Conservation (phyloP, 2,329 filamentous ascomycete genomes). For the Seiridium cupressi region DNA sequence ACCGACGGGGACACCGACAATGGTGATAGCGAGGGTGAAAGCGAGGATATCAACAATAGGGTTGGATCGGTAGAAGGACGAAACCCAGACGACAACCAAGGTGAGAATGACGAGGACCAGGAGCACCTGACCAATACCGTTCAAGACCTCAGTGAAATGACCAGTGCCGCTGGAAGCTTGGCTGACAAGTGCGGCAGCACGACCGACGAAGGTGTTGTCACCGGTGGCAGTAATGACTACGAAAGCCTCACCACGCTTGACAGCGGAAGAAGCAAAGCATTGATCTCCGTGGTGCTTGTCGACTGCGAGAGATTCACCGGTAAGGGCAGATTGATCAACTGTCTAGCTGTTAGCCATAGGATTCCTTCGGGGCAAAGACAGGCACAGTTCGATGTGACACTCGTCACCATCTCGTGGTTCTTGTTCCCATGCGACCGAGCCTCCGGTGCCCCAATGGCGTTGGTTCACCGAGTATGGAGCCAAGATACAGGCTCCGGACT, state of each 20-base stretch:
- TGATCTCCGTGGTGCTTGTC: constrained; percentile 82
- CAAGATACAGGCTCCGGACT: too few species aligned
- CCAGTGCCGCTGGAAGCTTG: constrained; percentile 71
- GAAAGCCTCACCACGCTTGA: constrained; percentile 88
- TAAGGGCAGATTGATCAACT: constrained; percentile 89
- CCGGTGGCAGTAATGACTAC: constrained; percentile 80
- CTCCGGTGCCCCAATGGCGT: too few species aligned
- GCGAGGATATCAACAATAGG: constrained; percentile 74
- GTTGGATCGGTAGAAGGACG: constrained; percentile 86
- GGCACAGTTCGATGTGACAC: too few species aligned
- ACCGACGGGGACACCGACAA: constrained; percentile 90
- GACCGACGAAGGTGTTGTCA: constrained; percentile 88
- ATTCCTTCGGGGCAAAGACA: too few species aligned
- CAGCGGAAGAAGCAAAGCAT: constrained; percentile 81
- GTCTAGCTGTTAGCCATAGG: too few species aligned
- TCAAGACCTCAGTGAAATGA: constrained; percentile 89
- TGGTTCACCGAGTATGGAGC: too few species aligned
- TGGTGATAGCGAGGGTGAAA: constrained; percentile 85
- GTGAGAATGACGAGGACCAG: constrained; percentile 79
- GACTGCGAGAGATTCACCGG: constrained; percentile 86
- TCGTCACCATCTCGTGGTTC: too few species aligned
- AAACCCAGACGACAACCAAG: constrained; percentile 79
- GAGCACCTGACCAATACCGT: constrained; percentile 79
- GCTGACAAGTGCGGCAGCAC: constrained; percentile 81
- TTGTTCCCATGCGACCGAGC: too few species aligned